Evolutionary conservation across 495 filamentous ascomycete genomes (phyloP).

Genomic region (Aspergillus nidulans): DNA sequence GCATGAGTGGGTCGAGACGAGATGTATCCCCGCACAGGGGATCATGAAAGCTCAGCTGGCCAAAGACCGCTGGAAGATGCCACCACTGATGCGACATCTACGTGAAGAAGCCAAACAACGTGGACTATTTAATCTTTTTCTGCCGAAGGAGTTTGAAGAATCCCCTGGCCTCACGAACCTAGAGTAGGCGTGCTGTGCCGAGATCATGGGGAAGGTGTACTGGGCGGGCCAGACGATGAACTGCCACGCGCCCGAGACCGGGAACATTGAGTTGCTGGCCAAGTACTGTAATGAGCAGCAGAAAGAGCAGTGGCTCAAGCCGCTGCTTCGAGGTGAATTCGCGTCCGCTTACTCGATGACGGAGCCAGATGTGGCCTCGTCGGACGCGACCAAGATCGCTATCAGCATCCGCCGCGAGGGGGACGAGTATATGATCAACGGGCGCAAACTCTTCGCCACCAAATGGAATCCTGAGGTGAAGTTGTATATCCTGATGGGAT

Average conservation of each 20-base stretch:
- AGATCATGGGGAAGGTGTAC: conserved; percentile 6
- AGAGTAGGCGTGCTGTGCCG: conserved; percentile 9
- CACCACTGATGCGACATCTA: not conserved
- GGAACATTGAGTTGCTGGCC: conserved; percentile 13
- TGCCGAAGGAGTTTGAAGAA: not conserved
- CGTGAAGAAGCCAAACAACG: not conserved
- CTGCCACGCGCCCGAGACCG: conserved; percentile 10
- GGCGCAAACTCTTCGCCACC: not conserved
- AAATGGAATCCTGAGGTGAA: not conserved
- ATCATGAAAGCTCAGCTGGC: conserved; percentile 3
- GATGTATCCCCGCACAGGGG: conserved; percentile 9
- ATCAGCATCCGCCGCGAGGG: not conserved
- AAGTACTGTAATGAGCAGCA: conserved; percentile 12
- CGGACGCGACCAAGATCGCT: conserved; percentile 9
- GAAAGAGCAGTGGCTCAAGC: conserved; percentile 4
- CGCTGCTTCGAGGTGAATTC: conserved; percentile 1
- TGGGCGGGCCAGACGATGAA: conserved; percentile 10
- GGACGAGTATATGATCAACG: conserved; percentile 11
- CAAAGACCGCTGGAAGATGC: not conserved
- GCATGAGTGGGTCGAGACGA: conserved; percentile 4
- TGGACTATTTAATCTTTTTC: conserved; percentile 11
- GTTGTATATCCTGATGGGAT: conserved; percentile 11
- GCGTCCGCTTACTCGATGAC: conserved; percentile 13
- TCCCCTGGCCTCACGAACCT: conserved; percentile 10
- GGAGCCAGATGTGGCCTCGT: conserved; percentile 11